Evolutionary conservation across 371 early-diverging fungal species (phyloP), one percentile per base, ranked within the genome.

Genomic region (Polyrhizophydium stewartii): DNA sequence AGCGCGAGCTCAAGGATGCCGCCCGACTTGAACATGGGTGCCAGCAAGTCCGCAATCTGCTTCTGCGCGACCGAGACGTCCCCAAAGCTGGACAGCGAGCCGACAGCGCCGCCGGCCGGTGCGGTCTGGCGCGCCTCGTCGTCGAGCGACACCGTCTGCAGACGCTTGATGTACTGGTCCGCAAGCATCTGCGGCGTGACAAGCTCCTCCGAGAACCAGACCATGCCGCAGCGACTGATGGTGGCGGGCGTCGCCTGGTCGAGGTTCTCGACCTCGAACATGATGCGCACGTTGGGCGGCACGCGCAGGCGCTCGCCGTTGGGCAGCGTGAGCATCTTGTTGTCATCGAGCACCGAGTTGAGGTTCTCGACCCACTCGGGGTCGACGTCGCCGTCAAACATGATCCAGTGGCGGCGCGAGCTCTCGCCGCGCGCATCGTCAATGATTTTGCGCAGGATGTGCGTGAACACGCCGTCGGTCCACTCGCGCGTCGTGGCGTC

Each of bases 321-420:
- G 17, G 97, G 98, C 64, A 99, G 69, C 1, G 99, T 99, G 60
- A 99, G 76, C 58, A 96, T 73, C 64, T 89, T 88, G 78, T 99
- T 98, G 78, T 99, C 99, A 67, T 98, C 99, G 41, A 99, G 81
- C 5, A 99, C 97, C 50, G 82, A 90, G 80, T 99, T 99, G 68
- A 99, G 87, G 74, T 99, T 98, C 76, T 99, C 99, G 45, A 99
- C 97, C 99, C 99, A 99, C 69, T 96, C 96, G 21, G 99, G 98
- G 79, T 98, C 98, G 33, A 99, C 95, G 79, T 96, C 98, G 67
- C 99, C 98, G 76, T 99, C 99, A 77, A 99, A 99, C 33, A 99
- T 88, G 65, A 99, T 97, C 99, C 98, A 99, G 69, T 97, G 96
- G 22, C 96, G 88, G 68, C 89, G 90, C 38, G 79, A 61, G 59